These are phyloP conservation scores for Cyclotella distinguenda DNA, from an alignment of 108 stramenopile genomes.

Conservation along the genomic window DNA sequence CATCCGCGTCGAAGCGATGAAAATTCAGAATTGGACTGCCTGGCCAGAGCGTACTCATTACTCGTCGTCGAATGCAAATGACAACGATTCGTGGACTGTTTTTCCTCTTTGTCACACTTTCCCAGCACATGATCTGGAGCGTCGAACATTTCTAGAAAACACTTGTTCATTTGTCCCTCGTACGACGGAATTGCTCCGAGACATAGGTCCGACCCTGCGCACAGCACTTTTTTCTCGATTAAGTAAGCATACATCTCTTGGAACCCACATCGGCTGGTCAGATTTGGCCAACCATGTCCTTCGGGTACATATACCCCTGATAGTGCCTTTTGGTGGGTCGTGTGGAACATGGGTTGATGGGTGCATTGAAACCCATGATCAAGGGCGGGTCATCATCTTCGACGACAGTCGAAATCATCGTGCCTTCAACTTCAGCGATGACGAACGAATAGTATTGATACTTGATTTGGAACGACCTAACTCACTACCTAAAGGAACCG, in stretches of 20 bases:
- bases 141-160: constrained; percentile 67
- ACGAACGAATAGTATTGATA: constrained; percentile 89
- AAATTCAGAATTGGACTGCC: constrained; percentile 83
- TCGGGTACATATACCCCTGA: constrained; percentile 88
- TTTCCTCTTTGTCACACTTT: constrained; percentile 95
- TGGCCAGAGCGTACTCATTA: constrained; percentile 93
- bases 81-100: constrained; percentile 75
- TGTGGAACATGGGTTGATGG: constrained; percentile 98
- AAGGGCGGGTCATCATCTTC: constrained; percentile 81
- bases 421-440: constrained; percentile 85
- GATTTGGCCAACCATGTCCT: constrained; percentile 96
- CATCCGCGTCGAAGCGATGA: constrained; percentile 59
- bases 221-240: constrained; percentile 94
- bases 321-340: constrained; percentile 67
- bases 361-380: constrained; percentile 84
- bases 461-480: constrained; percentile 88
- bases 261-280: constrained; percentile 94
- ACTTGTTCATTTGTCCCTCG: constrained; percentile 78
- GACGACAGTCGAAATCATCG: constrained; percentile 95
- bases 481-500: constrained; percentile 77
- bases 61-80: constrained; percentile 23
- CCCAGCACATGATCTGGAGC: constrained; percentile 74
- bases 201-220: constrained; percentile 59
- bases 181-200: constrained; percentile 65
- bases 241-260: constrained; percentile 79